A percentile compares a stretch with the other conserved stretches of the same genome.
Evolutionary conservation across 306 rosid species (phyloP).

Genomic region (Quercus variabilis): DNA sequence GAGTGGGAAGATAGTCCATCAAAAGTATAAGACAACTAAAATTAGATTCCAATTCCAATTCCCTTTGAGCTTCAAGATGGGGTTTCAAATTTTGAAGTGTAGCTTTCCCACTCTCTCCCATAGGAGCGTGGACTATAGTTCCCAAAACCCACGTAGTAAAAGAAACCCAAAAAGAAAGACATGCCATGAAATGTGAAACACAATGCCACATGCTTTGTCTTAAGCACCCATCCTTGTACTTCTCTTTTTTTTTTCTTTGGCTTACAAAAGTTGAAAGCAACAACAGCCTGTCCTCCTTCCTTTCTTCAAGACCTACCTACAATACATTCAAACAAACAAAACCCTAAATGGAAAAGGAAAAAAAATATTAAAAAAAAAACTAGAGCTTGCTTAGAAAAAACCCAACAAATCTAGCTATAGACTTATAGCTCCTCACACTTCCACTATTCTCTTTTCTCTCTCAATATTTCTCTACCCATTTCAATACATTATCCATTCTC

Average conservation of each 20-base stretch:
- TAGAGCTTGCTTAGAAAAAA: constrained; percentile 15
- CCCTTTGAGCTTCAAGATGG: background rate
- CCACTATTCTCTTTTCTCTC: background rate
- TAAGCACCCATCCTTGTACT: constrained; percentile 80
- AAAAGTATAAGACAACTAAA: constrained; percentile 7
- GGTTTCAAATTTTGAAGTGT: constrained; percentile 11
- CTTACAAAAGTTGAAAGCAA: constrained; percentile 70
- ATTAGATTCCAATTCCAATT: background rate
- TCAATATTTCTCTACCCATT: background rate
- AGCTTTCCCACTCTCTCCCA: constrained; percentile 25
- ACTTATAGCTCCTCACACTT: too few relatives aligned
- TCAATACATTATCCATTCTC: constrained; percentile 35
- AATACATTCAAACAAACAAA: constrained; percentile 17
- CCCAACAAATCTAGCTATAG: constrained; percentile 6
- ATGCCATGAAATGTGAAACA: constrained; percentile 95
- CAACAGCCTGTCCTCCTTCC: constrained; percentile 68
- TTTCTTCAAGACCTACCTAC: constrained; percentile 17
- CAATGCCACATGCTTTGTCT: constrained; percentile 80
- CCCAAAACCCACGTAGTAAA: constrained; percentile 1
- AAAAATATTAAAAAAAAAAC: constrained; percentile 16
- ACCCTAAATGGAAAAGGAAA: constrained; percentile 36
- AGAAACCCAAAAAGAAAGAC: constrained; percentile 44
- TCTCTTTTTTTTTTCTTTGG: constrained; percentile 38
- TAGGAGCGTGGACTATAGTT: constrained; percentile 23
- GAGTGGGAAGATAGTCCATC: constrained; percentile 26